phyloP scores from a whole-genome alignment of 1,284 basidiomycete species.

The Ustilago nuda region DNA sequence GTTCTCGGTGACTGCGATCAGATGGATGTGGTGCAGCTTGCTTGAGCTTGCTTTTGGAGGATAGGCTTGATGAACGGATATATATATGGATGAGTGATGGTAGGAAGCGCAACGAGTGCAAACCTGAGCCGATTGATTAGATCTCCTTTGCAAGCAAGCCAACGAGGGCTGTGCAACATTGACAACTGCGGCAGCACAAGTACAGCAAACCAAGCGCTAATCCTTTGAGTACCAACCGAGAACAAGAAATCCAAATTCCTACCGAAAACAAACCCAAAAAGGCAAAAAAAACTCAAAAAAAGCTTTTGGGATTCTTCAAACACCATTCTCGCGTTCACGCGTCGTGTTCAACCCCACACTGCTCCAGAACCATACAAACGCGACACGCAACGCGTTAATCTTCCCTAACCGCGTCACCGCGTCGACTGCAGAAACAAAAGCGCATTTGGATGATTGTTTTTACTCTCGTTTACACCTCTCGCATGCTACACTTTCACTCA shows the following conservation, averaged over 20 bases:
- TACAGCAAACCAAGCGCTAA: neutral
- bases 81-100: slow-evolving; percentile 9
- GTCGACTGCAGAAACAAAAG: too few relatives aligned
- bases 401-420: too few relatives aligned
- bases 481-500: neutral
- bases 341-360: slow-evolving; percentile 16
- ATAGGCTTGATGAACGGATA: slow-evolving; percentile 4
- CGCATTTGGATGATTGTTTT: too few relatives aligned
- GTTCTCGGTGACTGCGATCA: neutral
- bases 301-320: neutral
- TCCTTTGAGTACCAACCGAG: neutral
- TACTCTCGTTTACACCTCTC: too few relatives aligned
- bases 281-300: slow-evolving; percentile 4
- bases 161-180: neutral
- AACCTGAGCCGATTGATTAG: slow-evolving; percentile 11
- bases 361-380: slow-evolving; percentile 7
- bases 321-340: neutral
- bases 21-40: neutral
- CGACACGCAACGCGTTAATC: slow-evolving; percentile 23
- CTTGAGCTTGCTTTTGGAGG: neutral
- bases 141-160: neutral
- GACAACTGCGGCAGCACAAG: neutral
- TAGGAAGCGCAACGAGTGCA: neutral
- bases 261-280: slow-evolving; percentile 5
- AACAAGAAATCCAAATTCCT: too few relatives aligned